phyloP scores from a whole-genome alignment of 805 yeast species.

The Kuraishia cidri region DNA sequence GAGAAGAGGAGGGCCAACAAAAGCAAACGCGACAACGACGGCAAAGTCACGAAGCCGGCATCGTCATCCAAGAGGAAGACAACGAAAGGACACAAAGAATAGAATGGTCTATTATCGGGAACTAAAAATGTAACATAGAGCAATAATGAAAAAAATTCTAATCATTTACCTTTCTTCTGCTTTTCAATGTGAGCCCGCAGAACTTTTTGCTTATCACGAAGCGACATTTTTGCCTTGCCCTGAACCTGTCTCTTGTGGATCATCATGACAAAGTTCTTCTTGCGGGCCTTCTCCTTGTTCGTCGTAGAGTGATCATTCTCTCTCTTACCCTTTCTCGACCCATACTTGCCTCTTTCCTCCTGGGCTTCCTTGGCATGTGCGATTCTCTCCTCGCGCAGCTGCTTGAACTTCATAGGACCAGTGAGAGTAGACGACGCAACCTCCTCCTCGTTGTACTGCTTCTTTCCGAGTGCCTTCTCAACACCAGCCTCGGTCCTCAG shows the following conservation, averaged over 20 bases:
- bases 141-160: neutral
- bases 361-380: slow-evolving; percentile 85
- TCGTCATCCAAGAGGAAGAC: slow-evolving; percentile 1
- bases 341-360: slow-evolving; percentile 86
- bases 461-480: slow-evolving; percentile 61
- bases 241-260: slow-evolving; percentile 91
- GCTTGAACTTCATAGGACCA: slow-evolving; percentile 78
- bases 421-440: slow-evolving; percentile 74
- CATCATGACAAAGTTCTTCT: slow-evolving; percentile 99
- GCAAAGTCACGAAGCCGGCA: slow-evolving; percentile 4
- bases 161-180: slow-evolving; percentile 72
- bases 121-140: neutral
- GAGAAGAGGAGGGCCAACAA: slow-evolving; percentile 51
- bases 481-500: slow-evolving; percentile 79
- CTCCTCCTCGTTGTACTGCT: slow-evolving; percentile 62
- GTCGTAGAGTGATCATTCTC: slow-evolving; percentile 83
- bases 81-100: neutral
- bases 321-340: slow-evolving; percentile 77
- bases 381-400: slow-evolving; percentile 81
- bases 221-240: slow-evolving; percentile 85
- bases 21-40: slow-evolving; percentile 19
- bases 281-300: slow-evolving; percentile 90
- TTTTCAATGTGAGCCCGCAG: slow-evolving; percentile 79
- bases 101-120: neutral
- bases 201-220: slow-evolving; percentile 84